Base-by-base conservation (phyloP, 768 basidiomycete genomes). In the Termitomyces sp. region DNA sequence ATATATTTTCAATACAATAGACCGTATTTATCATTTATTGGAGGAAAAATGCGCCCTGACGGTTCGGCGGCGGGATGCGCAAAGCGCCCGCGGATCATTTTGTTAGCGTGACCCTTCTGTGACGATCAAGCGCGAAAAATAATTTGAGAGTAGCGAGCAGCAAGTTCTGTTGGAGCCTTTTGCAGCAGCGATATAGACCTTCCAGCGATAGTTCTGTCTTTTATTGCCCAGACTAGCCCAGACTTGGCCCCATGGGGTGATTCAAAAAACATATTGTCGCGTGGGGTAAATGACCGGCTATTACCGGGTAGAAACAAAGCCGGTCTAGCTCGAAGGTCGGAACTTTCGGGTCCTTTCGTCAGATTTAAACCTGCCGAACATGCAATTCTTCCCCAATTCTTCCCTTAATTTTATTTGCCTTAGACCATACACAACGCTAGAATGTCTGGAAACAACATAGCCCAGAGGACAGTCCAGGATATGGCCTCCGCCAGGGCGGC, bases 391-490 rank as follows among this genome's bases (percentile, higher is more conserved):
- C 25, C 50, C 10, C 25, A 40, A 39, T 51, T 39, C 50, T 4
- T 37, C 10, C 50, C 27, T 16, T 37, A 17, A 3, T 40, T 51
- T 16, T 10, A 28, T 14, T 17, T 25, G 3, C 6, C 49, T 51
- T 40, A 17, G n/a, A 51, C 50, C 37, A 5, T 40, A 28, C 14
- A 16, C 14, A 23, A 25, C 30, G 17, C 39, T 32, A 52, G 23
- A 19, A 59, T 62, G 61, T 46, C 61, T 44, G 41, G 37, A 19
- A 51, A 42, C 59, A 76, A 79, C 64, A 60, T 72, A 39, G 80
- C 73, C 52, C 73, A 68, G 27, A 80, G 79, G 62, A 83, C 79
- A 11, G 73, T 62, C 3, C 61, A 75, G 43, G 86, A 86, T 61
- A 80, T 88, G 79, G 64, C 62, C 34, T 67, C 67, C 17, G 84